Base-by-base conservation (phyloP, 2,329 filamentous ascomycete genomes). In the Gaeumannomyces sp. region DNA sequence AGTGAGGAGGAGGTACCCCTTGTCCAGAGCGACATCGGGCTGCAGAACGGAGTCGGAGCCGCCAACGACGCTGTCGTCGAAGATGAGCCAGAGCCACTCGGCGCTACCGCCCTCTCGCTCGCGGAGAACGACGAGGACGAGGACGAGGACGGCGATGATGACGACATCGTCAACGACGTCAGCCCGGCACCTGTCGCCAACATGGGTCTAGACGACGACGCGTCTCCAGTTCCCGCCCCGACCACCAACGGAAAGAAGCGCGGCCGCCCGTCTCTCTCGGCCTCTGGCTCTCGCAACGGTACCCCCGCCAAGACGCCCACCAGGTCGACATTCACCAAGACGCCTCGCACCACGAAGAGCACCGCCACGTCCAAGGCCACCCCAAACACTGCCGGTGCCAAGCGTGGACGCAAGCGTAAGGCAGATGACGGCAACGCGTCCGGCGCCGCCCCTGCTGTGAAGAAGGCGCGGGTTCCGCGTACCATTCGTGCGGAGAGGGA, bases 371-470 rank as follows among this genome's bases (percentile, higher is more conserved):
- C 61, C 29, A 45, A 29, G 35, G 35, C 65, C 1, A 31, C 64
- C 16, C 29, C 58, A 19, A 35, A 16, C 11, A 62, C 61, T 2
- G 35, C 58, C 5, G 60, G 38, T 19, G 19, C 58, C 27, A 56
- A 29, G 56, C 45, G 19, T 53, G 45, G 45, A 14, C 45, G 45
- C 2, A 74, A 73, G 70, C 72, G 72, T 65, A 72, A 71, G 68
- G 68, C 70, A 1, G 65, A 69, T 7, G 60, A 63, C 22, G 61
- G 63, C 59, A 28, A 62, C 22, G 65, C 65, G 27, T 6, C 60
- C 10, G 66, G 66, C 25, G 56, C 64, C 1, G 66, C 68, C 16
- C 57, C 67, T 4, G 65, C 63, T 2, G 60, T 66, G 16, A 69
- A 69, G 50, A 67, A 64, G 19, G 71, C 70, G 60, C 68, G 71